Conservation (phyloP, 2,329 filamentous ascomycete genomes). For the Colletotrichum orbiculare region DNA sequence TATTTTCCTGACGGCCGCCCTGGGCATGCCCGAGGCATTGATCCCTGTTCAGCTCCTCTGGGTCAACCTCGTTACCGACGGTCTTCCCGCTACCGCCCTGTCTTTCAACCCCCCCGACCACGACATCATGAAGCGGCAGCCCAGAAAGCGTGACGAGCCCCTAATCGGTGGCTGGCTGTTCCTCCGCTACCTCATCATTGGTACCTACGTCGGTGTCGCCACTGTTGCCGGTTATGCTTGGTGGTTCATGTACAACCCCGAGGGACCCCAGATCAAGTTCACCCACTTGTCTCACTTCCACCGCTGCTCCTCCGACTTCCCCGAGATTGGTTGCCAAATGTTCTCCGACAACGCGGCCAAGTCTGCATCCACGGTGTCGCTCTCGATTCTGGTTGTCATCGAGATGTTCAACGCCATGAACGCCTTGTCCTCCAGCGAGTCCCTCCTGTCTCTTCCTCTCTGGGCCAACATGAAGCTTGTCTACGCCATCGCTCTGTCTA, state of each 20-base stretch:
- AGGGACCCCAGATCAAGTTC: constrained; percentile 92
- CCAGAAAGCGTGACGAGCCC: constrained; percentile 90
- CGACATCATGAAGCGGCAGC: constrained; percentile 94
- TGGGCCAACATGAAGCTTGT: constrained; percentile 99
- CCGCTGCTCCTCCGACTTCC: constrained; percentile 85
- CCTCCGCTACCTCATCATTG: constrained; percentile 96
- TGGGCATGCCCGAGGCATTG: constrained; percentile 97
- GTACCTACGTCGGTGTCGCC: constrained; percentile 91
- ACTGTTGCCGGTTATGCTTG: constrained; percentile 98
- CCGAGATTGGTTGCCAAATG: constrained; percentile 91
- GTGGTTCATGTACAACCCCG: constrained; percentile 98
- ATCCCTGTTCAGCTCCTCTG: constrained; percentile 97
- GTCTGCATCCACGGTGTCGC: constrained; percentile 90
- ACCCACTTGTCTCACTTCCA: constrained; percentile 94
- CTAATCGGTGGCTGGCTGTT: constrained; percentile 97
- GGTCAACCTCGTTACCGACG: constrained; percentile 98
- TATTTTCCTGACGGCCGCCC: constrained; percentile 95
- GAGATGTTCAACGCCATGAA: constrained; percentile 99
- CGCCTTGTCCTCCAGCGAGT: constrained; percentile 94
- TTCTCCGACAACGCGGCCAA: constrained; percentile 89
- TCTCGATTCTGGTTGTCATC: constrained; percentile 94
- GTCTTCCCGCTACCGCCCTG: constrained; percentile 92
- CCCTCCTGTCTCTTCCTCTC: constrained; percentile 90
- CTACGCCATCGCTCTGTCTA: constrained; percentile 91
- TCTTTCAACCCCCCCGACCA: constrained; percentile 99